phyloP scores from a whole-genome alignment of 2,329 filamentous ascomycete species.

The Fusarium dimerum region DNA sequence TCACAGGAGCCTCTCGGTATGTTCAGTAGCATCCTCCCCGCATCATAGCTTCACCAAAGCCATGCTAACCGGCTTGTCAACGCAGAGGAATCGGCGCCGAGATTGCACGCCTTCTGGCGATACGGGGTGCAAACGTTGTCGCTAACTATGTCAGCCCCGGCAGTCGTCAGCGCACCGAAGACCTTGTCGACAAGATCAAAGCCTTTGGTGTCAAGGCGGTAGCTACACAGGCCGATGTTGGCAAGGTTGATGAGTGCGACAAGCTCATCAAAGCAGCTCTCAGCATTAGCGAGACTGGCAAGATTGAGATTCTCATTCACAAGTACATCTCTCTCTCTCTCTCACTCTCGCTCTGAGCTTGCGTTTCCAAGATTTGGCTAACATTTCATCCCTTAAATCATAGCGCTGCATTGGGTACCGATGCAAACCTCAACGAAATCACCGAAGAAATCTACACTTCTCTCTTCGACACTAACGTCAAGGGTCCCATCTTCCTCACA shows the following conservation, averaged over 20 bases:
- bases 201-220: constrained; percentile 14
- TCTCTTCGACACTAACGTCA: constrained; percentile 1
- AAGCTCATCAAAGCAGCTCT: constrained; percentile 21
- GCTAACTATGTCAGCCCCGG: constrained; percentile 18
- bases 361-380: not conserved
- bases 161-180: constrained; percentile 16
- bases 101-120: constrained; percentile 15
- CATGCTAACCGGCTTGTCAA: too few relatives aligned
- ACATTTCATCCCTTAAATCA: not conserved
- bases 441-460: constrained; percentile 11
- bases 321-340: constrained; percentile 16
- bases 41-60: too few relatives aligned
- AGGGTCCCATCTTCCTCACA: constrained; percentile 5
- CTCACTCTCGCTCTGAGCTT: not conserved
- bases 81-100: constrained; percentile 21
- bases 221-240: constrained; percentile 17
- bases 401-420: constrained; percentile 11
- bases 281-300: constrained; percentile 18
- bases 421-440: constrained; percentile 16
- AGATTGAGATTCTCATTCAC: constrained; percentile 29
- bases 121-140: constrained; percentile 22
- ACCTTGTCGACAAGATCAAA: constrained; percentile 18
- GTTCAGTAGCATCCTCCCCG: not conserved
- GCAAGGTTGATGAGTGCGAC: constrained; percentile 12
- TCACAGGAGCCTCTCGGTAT: constrained; percentile 24